phyloP scores from a whole-genome alignment of 257 asterid species.

The Nyctanthes arbortristis region DNA sequence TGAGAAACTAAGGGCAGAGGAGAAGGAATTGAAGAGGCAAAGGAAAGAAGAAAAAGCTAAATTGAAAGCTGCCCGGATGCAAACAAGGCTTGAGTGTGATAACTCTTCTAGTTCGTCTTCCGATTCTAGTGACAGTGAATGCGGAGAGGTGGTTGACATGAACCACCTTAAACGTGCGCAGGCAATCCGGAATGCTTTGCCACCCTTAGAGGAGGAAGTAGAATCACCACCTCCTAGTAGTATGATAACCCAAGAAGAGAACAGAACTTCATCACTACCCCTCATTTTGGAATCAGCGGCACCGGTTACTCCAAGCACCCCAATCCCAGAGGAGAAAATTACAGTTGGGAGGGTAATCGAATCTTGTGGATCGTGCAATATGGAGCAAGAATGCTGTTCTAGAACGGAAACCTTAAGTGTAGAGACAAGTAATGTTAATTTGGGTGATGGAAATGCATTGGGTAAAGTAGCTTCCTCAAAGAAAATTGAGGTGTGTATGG shows the following conservation, averaged over 20 bases:
- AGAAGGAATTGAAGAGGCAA: conserved; percentile 44
- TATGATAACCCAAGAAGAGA: neutral
- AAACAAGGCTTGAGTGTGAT: conserved; percentile 15
- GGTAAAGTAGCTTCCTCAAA: conserved; percentile 22
- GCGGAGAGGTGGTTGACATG: conserved; percentile 48
- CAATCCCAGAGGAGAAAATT: neutral
- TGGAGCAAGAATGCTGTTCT: conserved; percentile 19
- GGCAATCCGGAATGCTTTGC: conserved; percentile 1
- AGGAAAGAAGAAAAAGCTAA: conserved; percentile 50
- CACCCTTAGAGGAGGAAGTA: conserved; percentile 27
- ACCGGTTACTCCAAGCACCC: neutral
- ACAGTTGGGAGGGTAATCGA: neutral
- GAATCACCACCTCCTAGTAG: conserved; percentile 5
- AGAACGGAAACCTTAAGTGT: neutral
- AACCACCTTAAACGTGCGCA: conserved; percentile 23
- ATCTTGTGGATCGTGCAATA: neutral
- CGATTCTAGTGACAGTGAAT: conserved; percentile 76
- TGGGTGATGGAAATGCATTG: neutral
- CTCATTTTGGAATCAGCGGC: neutral
- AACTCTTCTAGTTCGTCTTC: conserved; percentile 54
- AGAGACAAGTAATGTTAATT: neutral
- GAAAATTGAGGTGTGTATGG: conserved; percentile 86
- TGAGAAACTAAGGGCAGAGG: conserved; percentile 47
- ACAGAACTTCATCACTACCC: neutral
- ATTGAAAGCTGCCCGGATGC: conserved; percentile 30